Percentiles rank a stretch among this genome's conserved stretches.
Conservation (phyloP, 1,284 basidiomycete genomes). For the Sporisorium exsertum region DNA sequence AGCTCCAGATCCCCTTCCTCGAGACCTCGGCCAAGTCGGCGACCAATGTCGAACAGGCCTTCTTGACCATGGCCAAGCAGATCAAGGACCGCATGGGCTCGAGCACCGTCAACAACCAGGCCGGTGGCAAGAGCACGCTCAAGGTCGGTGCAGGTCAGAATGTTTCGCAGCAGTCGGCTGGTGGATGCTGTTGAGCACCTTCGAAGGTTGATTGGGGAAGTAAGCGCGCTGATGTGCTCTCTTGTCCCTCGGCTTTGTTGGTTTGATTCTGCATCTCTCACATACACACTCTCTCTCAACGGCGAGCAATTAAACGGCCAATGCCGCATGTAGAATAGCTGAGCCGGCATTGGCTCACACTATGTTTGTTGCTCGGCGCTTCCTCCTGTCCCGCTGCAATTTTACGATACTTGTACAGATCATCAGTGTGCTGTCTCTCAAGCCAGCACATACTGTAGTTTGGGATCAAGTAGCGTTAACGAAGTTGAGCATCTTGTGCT, state of each 20-base stretch:
- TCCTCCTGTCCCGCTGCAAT: conserved; percentile 2
- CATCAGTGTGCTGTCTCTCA: background rate
- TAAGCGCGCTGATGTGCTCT: conserved; percentile 10
- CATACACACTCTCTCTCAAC: background rate
- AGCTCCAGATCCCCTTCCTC: conserved; percentile 70
- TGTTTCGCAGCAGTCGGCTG: conserved; percentile 56
- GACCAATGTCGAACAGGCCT: conserved; percentile 72
- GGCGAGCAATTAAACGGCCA: background rate
- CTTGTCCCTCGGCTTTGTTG: background rate
- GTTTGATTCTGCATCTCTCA: background rate
- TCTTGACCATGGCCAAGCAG: conserved; percentile 72
- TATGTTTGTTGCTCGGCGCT: background rate
- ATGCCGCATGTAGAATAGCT: conserved; percentile 13
- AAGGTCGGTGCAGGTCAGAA: conserved; percentile 68
- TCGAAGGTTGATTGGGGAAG: no score
- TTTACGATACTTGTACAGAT: conserved; percentile 8
- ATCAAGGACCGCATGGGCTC: conserved; percentile 70
- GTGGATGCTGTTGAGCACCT: conserved; percentile 63
- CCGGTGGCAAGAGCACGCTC: conserved; percentile 65
- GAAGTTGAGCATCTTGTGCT: background rate
- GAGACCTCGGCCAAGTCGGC: conserved; percentile 72
- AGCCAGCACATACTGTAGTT: no score
- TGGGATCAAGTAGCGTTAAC: no score
- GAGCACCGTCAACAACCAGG: conserved; percentile 62
- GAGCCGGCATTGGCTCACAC: background rate